Percentiles rank a stretch among this genome's conserved stretches.
phyloP scores from a whole-genome alignment of 164 flowering plant species.

The Tetracentron sinense region DNA sequence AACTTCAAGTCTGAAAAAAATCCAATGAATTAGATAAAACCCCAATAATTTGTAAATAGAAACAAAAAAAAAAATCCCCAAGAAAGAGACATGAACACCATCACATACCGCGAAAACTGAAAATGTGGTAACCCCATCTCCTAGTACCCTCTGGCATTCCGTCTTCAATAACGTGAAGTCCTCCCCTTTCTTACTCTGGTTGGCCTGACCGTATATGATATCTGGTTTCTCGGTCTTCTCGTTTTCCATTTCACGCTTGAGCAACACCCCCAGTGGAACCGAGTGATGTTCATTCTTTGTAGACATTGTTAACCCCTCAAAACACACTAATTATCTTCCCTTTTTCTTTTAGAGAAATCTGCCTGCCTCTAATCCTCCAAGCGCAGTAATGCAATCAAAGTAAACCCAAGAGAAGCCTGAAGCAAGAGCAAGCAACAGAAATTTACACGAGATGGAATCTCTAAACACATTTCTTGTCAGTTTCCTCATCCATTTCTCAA shows the following conservation, averaged over 20 bases:
- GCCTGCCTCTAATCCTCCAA: conserved; percentile 5
- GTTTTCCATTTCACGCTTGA: conserved; percentile 69
- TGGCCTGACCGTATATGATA: conserved; percentile 70
- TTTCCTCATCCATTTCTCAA: not conserved
- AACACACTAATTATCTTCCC: conserved; percentile 1
- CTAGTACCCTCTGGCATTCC: conserved; percentile 71
- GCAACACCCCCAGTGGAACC: conserved; percentile 79
- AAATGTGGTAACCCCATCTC: conserved; percentile 78
- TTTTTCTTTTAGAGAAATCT: not conserved
- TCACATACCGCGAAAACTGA: conserved; percentile 78
- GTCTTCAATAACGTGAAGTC: conserved; percentile 79
- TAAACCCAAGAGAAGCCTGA: conserved; percentile 9
- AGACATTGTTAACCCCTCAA: conserved; percentile 41
- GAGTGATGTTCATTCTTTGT: conserved; percentile 65
- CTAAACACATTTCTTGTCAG: not conserved
- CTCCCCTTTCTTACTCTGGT: conserved; percentile 96
- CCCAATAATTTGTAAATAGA: not conserved
- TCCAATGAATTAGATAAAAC: not conserved
- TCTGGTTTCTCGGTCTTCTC: conserved; percentile 91
- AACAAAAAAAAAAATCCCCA: not conserved
- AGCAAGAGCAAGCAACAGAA: conserved; percentile 1
- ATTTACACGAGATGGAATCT: not conserved
- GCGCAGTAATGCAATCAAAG: not conserved
- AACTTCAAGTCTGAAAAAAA: not conserved
- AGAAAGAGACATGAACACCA: not conserved